A percentile compares a stretch with the other conserved stretches of the same genome.
Conservation (phyloP, 192 early-diverging fungal genomes). For the Lobosporangium transversale region DNA sequence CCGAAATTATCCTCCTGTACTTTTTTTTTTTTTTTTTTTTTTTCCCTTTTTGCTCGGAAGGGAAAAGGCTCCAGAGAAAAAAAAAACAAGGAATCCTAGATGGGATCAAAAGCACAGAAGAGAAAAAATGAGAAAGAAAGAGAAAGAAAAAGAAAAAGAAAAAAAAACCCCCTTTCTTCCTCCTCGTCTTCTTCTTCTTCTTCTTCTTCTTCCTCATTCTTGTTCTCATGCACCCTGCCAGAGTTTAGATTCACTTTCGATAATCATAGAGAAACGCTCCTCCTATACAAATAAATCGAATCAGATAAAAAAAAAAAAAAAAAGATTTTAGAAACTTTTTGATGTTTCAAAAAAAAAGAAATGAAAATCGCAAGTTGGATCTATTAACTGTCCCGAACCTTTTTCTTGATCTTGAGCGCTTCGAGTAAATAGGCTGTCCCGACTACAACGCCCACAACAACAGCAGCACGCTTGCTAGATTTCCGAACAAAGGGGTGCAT, state of each 20-base stretch:
- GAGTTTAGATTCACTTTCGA: slow-evolving; percentile 42
- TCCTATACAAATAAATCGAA: slow-evolving; percentile 22
- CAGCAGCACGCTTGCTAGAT: slow-evolving; percentile 44
- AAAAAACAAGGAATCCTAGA: not conserved
- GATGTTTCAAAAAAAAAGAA: not conserved
- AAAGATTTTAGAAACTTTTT: not conserved
- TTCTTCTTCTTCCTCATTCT: not conserved
- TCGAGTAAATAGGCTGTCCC: slow-evolving; percentile 45
- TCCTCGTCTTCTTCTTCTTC: not conserved
- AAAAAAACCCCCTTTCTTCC: not conserved
- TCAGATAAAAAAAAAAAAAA: slow-evolving; percentile 1
- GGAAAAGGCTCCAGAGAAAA: not conserved
- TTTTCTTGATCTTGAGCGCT: slow-evolving; percentile 54
- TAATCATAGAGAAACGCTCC: slow-evolving; percentile 46
- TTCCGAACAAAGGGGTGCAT: slow-evolving; percentile 50
- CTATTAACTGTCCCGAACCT: too few species aligned
- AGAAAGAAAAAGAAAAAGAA: too few species aligned
- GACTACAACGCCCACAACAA: slow-evolving; percentile 37
- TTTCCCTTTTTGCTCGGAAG: not conserved
- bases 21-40: too few species aligned
- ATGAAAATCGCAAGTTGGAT: too few species aligned
- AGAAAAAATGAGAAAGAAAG: too few species aligned
- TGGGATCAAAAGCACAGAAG: not conserved
- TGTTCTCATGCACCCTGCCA: slow-evolving; percentile 51
- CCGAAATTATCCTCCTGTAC: too few species aligned